phyloP scores from a whole-genome alignment of 257 asterid species.

The Gentiana dahurica region DNA sequence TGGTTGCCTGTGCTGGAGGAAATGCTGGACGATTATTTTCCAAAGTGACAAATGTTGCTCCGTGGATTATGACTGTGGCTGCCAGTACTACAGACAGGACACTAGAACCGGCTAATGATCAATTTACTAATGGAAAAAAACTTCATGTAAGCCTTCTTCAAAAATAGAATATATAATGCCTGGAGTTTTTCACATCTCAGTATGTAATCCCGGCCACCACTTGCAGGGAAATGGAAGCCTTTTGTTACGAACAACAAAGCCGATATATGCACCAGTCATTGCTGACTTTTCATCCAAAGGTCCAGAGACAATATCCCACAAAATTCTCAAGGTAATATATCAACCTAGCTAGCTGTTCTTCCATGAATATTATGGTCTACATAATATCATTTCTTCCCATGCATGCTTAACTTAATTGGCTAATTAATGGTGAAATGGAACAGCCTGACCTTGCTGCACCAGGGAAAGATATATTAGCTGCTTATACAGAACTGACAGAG shows the following conservation, averaged over 20 bases:
- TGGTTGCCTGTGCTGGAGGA: constrained; percentile 18
- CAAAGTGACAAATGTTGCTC: constrained; percentile 16
- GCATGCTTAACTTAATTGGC: too few species aligned
- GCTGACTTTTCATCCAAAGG: constrained; percentile 82
- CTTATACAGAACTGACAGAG: constrained; percentile 32
- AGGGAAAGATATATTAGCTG: constrained; percentile 66
- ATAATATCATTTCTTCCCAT: too few species aligned
- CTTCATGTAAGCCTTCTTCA: constrained; percentile 5
- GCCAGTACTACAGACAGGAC: constrained; percentile 22
- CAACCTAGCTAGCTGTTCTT: too few species aligned
- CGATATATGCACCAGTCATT: constrained; percentile 29
- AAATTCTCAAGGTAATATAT: constrained; percentile 58
- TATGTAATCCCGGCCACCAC: too few species aligned
- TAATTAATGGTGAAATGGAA: background rate
- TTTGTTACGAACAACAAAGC: constrained; percentile 2
- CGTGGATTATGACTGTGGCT: constrained; percentile 25
- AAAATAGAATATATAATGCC: too few species aligned
- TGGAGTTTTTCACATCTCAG: too few species aligned
- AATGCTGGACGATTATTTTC: constrained; percentile 9
- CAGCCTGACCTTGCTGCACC: constrained; percentile 94
- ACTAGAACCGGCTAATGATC: background rate
- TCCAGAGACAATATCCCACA: constrained; percentile 32
- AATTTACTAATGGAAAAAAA: constrained; percentile 9
- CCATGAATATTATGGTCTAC: too few species aligned
- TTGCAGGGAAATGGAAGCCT: too few species aligned